Evolutionary conservation across 2,329 filamentous ascomycete genomes (phyloP).

Genomic region (Talaromyces sp.): DNA sequence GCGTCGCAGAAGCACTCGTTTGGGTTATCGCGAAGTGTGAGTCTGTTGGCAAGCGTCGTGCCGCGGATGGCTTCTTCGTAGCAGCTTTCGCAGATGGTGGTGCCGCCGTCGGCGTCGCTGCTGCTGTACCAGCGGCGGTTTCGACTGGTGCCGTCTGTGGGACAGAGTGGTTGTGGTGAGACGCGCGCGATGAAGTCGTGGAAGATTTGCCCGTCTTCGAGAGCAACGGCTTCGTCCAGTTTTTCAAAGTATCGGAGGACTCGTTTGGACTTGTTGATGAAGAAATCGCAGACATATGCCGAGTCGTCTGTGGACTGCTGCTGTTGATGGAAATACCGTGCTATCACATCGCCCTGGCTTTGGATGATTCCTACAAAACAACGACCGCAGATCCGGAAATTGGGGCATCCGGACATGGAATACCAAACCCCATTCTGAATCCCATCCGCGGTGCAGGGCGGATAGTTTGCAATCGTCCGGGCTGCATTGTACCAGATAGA

Average conservation of each 20-base stretch:
- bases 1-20: conserved; percentile 6
- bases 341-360: not conserved
- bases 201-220: conserved; percentile 3
- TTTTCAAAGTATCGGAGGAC: conserved; percentile 2
- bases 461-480: not conserved
- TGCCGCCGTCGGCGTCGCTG: not conserved
- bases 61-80: conserved; percentile 7
- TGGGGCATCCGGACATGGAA: conserved; percentile 1
- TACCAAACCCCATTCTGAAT: conserved; percentile 6
- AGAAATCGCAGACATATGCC: conserved; percentile 3
- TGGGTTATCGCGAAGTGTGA: not conserved
- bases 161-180: not conserved
- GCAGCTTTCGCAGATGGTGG: conserved; percentile 8
- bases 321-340: conserved; percentile 1
- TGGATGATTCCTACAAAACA: conserved; percentile 5
- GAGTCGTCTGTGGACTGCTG: not conserved
- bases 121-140: conserved; percentile 7
- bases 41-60: not conserved
- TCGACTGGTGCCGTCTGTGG: not conserved
- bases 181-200: conserved; percentile 1
- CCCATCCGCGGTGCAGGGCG: conserved; percentile 1
- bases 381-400: conserved; percentile 3
- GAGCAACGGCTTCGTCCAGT: conserved; percentile 1
- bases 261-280: not conserved
- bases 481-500: conserved; percentile 6